These are phyloP conservation scores for Paracamarosporium sp. DNA, from an alignment of 2,329 filamentous ascomycete genomes.

Conservation along the genomic window DNA sequence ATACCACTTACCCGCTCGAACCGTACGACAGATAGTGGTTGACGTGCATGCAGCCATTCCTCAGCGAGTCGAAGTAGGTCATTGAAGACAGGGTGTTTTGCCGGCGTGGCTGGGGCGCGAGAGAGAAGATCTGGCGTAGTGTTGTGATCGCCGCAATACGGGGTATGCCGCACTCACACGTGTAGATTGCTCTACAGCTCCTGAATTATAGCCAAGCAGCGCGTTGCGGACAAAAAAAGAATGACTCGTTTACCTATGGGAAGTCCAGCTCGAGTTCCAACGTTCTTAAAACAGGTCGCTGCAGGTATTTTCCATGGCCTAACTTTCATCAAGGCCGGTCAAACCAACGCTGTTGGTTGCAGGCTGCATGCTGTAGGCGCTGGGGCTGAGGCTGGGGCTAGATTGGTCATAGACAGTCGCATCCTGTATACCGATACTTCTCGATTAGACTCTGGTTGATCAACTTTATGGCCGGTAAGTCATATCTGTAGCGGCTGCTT, in stretches of 20 bases:
- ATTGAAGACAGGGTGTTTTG: background rate
- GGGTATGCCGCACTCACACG: background rate
- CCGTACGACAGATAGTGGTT: background rate
- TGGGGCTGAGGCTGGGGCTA: too few relatives aligned
- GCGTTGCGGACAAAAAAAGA: background rate
- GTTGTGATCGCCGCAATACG: slow-evolving; percentile 3
- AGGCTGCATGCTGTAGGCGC: too few relatives aligned
- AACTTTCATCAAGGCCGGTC: too few relatives aligned
- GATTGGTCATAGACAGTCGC: too few relatives aligned
- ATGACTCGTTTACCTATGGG: background rate
- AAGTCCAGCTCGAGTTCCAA: background rate
- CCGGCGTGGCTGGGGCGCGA: background rate
- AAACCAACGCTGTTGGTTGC: too few relatives aligned
- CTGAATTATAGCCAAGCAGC: background rate
- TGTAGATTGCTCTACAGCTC: background rate
- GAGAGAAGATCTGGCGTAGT: slow-evolving; percentile 4
- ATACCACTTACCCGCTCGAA: background rate
- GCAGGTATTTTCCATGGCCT: background rate
- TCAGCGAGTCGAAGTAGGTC: background rate
- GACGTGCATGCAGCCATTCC: background rate
- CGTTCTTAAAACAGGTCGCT: background rate
- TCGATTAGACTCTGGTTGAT: too few relatives aligned
- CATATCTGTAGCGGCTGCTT: too few relatives aligned
- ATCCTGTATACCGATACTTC: too few relatives aligned
- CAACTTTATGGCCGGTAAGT: too few relatives aligned